Conservation (phyloP, 164 flowering plant genomes). For the Amborella trichopoda region DNA sequence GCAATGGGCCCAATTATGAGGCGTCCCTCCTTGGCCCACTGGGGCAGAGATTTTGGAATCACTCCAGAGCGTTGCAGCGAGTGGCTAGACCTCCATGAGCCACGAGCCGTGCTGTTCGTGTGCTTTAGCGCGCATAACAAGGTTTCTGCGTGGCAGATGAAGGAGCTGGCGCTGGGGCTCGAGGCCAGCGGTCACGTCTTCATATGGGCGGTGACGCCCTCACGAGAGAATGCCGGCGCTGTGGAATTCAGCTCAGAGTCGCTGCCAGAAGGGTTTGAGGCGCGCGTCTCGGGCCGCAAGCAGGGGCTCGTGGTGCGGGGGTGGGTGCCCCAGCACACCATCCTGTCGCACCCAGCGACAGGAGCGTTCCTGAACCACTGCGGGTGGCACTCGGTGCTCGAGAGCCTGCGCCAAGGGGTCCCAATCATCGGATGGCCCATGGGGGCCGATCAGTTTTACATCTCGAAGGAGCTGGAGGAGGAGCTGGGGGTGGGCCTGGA, state of each 20-base stretch:
- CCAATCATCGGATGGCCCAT: conserved; percentile 13
- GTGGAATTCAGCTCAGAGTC: conserved; percentile 19
- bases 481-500: conserved; percentile 12
- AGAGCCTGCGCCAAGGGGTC: conserved; percentile 13
- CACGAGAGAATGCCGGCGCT: conserved; percentile 10
- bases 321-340: conserved; percentile 16
- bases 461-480: conserved; percentile 9
- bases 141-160: conserved; percentile 34
- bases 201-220: conserved; percentile 27
- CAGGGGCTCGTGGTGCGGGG: conserved; percentile 14
- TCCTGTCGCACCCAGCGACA: conserved; percentile 8
- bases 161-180: conserved; percentile 41
- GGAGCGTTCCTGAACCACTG: conserved; percentile 11
- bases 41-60: background rate
- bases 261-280: conserved; percentile 22
- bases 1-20: no score
- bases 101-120: conserved; percentile 36
- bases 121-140: conserved; percentile 51
- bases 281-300: conserved; percentile 2
- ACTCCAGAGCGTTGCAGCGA: conserved; percentile 6
- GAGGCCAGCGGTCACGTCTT: conserved; percentile 32
- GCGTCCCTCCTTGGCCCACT: background rate
- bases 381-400: conserved; percentile 15
- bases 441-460: conserved; percentile 12
- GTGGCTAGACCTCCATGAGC: conserved; percentile 34